Evolutionary conservation across 495 filamentous ascomycete species (phyloP), one percentile per base, ranked within the genome.

Genomic region (Elasticomyces elasticus): DNA sequence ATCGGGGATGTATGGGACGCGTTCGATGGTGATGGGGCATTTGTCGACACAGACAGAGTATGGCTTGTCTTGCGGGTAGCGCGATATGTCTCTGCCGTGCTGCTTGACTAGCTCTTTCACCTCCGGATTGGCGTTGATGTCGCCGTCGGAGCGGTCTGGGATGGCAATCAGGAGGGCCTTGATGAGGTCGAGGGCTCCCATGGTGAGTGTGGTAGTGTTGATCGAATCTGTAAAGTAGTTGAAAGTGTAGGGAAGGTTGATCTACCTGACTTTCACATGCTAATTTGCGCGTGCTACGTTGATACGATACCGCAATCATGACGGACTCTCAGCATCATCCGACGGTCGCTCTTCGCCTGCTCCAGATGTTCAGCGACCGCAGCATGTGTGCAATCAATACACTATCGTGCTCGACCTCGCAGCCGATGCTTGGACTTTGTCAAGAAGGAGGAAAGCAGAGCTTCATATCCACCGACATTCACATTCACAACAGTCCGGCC

Each of bases 1-100:
- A 4, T 7, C 28, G 15, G 59, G 56, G 23, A 55, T 30, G 45
- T 59, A 55, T 19, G 56, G 56, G 12, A 43, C 27, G 17, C 56
- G 56, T 15, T 59, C 50, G 37, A 44, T 7, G 20, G 59, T 59
- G 31, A 62, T 23, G 28, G 56, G 50, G 20, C 28, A 37, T 12
- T 46, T 38, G 10, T 35, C 23, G 40, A 55, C 49, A 13, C 26
- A 5, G 9, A 49, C 47, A n/a, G 28, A 31, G 10, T 24, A 49
- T 28, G 26, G 25, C 47, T 49, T 49, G 10, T 49, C 47, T 9
- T 15, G 30, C 23, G 47, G 47, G 23, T 49, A 49, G 5, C 35
- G 12, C 5, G 19, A 19, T 15, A 49, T 37, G 15, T 9, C 25
- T 20, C 26, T 49, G 47, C 47, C 47, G 22, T 49, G 30, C 23